Evolutionary conservation across 495 filamentous ascomycete genomes (phyloP).

Genomic region (Astrothelium subdiscretum): DNA sequence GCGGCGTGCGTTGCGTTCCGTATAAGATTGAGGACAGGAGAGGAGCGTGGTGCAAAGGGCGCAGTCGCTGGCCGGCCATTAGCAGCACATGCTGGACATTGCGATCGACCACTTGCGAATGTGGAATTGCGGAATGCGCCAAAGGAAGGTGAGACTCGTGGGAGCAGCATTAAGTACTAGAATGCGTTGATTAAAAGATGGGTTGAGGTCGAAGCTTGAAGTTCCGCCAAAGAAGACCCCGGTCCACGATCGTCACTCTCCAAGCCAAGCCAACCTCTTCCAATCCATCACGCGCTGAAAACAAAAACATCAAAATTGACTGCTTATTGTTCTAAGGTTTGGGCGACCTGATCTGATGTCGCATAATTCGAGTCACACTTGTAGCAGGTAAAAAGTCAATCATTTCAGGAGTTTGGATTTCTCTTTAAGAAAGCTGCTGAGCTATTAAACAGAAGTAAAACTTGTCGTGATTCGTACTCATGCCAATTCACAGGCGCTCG

Average conservation of each 20-base stretch:
- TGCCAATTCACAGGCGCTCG: background rate
- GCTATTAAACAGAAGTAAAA: background rate
- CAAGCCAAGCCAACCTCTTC: too few species aligned
- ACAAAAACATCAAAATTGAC: too few species aligned
- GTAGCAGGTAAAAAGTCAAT: too few species aligned
- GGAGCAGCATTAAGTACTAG: background rate
- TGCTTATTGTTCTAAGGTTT: too few species aligned
- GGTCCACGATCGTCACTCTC: too few species aligned
- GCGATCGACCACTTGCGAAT: background rate
- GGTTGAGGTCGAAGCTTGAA: background rate
- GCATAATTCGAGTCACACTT: too few species aligned
- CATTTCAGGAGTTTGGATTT: too few species aligned
- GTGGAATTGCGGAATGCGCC: background rate
- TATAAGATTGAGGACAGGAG: conserved; percentile 24
- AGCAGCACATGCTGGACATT: conserved; percentile 7
- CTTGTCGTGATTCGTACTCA: background rate
- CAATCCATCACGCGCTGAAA: too few species aligned
- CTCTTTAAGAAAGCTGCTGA: too few species aligned
- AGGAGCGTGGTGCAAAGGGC: background rate
- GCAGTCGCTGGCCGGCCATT: background rate
- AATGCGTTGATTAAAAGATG: background rate
- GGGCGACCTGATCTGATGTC: too few species aligned
- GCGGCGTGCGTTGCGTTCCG: conserved; percentile 76
- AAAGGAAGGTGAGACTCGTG: background rate
- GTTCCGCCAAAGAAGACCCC: background rate